Evolutionary conservation across 768 basidiomycete genomes (phyloP), one percentile per base, ranked within the genome.

Genomic region (Chalciporus pseudorubinellus): DNA sequence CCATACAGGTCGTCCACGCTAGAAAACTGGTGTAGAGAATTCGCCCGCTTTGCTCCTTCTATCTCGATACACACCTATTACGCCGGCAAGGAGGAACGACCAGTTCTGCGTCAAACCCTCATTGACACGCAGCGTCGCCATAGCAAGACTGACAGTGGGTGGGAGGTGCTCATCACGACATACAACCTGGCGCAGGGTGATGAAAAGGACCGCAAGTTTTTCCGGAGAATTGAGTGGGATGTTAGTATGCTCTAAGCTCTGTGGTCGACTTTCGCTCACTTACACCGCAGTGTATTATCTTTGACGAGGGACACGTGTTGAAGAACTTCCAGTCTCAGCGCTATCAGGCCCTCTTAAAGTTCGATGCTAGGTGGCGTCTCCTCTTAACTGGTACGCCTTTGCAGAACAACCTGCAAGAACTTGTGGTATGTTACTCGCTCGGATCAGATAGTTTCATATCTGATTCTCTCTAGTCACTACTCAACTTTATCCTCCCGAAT

Each of bases 321-420:
- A 99, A 99, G 75, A 99, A 98, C 65, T 95, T 91, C 69, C 89
- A 95, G 58, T 95, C 93, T n/a, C 92, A 97, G 62, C 88, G 95
- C 19, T 98, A 99, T 67, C 85, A 89, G 64, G 82, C 91, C 10
- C 72, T 99, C 13, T 74, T 98, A 59, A 87, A 85, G 64, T 90
- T 92, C 63, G 81, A 84, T 16, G 89, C 92, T 2, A 81, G 80
- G 39, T 99, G 97, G 95, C 79, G 94, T 33, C 74, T 98, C 21
- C 78, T 99, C 20, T 77, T 99, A 18, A 99, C 97, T 0, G 97
- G 97, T 7, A 99, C 97, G 1, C 97, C 97, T 0, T 69, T 99
- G 56, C 97, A 92, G 62, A 93, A 93, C 65, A 93, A 93, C 65
- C 66, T 93, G 48, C 91, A 93, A 66, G 91, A 93, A 65, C 78